A percentile compares a stretch with the other conserved stretches of the same genome.
These are phyloP conservation scores for Saxophila tyrrhenica DNA, from an alignment of 495 filamentous ascomycete species.

Conservation along the genomic window DNA sequence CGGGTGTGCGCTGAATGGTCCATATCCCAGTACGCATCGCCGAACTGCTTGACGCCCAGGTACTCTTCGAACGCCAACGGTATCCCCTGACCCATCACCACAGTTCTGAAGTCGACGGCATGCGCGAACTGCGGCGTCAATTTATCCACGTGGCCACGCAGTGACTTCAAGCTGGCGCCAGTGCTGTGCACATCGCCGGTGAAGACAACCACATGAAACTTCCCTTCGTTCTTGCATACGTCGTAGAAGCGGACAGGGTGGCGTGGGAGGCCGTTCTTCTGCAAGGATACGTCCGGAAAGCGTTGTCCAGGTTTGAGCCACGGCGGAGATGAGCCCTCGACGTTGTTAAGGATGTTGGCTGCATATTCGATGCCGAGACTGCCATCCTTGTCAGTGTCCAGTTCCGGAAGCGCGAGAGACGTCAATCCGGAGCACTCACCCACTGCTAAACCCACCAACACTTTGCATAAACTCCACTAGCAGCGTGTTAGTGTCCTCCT, in stretches of 20 bases:
- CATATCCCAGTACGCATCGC: constrained; percentile 2
- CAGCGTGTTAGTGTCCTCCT: not conserved
- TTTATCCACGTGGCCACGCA: not conserved
- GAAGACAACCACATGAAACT: not conserved
- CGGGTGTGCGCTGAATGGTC: not conserved
- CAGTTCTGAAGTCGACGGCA: constrained; percentile 1
- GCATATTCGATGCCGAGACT: constrained; percentile 1
- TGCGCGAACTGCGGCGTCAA: not conserved
- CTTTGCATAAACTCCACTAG: not conserved
- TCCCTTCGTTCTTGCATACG: constrained; percentile 1
- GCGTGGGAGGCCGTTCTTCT: not conserved
- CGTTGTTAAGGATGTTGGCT: constrained; percentile 2
- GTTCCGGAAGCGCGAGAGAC: too few species aligned
- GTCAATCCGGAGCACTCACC: not conserved
- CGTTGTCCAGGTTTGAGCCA: not conserved
- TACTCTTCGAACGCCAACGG: constrained; percentile 4
- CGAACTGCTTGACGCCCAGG: constrained; percentile 2
- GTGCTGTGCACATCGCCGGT: not conserved
- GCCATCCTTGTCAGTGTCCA: too few species aligned
- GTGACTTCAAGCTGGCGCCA: not conserved
- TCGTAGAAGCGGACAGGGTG: not conserved
- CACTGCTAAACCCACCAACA: not conserved
- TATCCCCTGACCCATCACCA: not conserved
- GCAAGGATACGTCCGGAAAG: not conserved
- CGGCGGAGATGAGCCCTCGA: not conserved